phyloP scores from a whole-genome alignment of 305 asterid species.

The Fraxinus albicans region DNA sequence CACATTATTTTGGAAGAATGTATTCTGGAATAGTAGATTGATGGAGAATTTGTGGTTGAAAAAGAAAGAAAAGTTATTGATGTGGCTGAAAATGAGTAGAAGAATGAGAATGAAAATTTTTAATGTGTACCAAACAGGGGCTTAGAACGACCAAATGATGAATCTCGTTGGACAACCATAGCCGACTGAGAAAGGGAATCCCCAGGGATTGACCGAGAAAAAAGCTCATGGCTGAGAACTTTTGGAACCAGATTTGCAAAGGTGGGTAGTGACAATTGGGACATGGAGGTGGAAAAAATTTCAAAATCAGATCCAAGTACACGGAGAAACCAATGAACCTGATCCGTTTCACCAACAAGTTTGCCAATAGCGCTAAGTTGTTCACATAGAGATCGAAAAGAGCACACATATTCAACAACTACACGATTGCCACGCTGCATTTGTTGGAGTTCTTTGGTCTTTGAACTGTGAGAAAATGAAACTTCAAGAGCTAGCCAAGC shows the following conservation, averaged over 20 bases:
- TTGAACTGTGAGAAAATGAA: background rate
- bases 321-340: background rate
- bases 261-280: background rate
- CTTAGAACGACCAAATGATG: no score
- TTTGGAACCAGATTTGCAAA: background rate
- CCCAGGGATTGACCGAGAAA: background rate
- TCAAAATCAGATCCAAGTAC: background rate
- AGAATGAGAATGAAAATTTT: no score
- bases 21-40: no score
- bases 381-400: background rate
- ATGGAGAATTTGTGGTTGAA: no score
- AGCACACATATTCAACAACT: background rate
- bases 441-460: background rate
- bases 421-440: background rate
- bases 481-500: background rate
- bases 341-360: background rate
- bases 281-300: background rate
- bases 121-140: no score
- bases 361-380: background rate
- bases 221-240: background rate
- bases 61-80: no score
- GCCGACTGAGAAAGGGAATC: background rate
- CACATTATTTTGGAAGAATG: no score
- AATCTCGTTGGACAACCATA: background rate
- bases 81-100: no score